phyloP scores from a whole-genome alignment of 176 grass and related monocot genomes.

The Aegilops bicornis region DNA sequence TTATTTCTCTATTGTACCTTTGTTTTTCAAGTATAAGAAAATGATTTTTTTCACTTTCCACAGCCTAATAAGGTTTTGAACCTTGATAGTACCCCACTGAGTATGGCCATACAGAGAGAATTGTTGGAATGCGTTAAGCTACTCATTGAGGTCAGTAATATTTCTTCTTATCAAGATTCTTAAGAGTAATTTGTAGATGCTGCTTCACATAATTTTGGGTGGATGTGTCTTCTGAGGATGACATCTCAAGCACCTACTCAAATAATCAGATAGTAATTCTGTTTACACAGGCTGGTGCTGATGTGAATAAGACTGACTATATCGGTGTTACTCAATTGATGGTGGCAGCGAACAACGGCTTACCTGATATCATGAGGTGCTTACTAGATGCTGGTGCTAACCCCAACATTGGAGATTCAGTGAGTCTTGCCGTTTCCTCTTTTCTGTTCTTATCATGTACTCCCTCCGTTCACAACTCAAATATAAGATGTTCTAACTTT shows the following conservation, averaged over 20 bases:
- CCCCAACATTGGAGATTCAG: slow-evolving; percentile 1
- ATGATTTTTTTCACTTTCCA: background rate
- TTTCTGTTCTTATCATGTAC: background rate
- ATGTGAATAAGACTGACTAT: background rate
- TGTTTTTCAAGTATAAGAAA: background rate
- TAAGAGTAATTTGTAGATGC: background rate
- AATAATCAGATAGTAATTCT: background rate
- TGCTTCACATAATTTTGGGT: background rate
- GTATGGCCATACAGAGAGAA: background rate
- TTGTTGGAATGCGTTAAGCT: background rate
- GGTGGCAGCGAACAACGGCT: slow-evolving; percentile 11
- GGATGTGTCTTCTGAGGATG: background rate
- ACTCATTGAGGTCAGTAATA: background rate
- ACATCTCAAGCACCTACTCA: background rate
- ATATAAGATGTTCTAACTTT: too few relatives aligned
- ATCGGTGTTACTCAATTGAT: background rate
- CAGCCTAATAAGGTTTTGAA: slow-evolving; percentile 21
- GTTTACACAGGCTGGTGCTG: slow-evolving; percentile 12
- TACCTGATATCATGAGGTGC: slow-evolving; percentile 14
- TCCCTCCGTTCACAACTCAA: too few relatives aligned
- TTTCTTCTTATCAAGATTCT: background rate
- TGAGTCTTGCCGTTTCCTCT: background rate
- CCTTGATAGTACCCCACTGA: background rate
- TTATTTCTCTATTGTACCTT: background rate
- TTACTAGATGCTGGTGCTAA: slow-evolving; percentile 25